Evolutionary conservation across 768 basidiomycete genomes (phyloP).

Genomic region (Suillus brevipes): DNA sequence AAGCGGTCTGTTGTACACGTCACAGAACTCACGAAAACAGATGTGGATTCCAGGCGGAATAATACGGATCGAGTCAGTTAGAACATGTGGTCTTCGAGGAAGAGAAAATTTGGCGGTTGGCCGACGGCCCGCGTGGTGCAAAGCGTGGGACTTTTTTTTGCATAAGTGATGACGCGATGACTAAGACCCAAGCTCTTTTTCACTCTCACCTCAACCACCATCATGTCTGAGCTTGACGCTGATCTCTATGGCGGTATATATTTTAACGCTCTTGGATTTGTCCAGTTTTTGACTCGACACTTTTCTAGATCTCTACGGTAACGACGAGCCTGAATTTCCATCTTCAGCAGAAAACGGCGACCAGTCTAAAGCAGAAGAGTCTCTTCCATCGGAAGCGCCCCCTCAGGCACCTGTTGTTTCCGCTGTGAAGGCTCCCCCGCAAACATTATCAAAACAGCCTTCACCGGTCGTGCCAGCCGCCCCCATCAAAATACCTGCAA

Average conservation of each 20-base stretch:
- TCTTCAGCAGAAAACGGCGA: slow-evolving; percentile 45
- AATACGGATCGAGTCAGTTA: background rate
- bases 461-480: slow-evolving; percentile 12
- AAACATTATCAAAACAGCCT: slow-evolving; percentile 22
- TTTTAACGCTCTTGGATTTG: background rate
- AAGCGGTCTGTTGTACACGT: background rate
- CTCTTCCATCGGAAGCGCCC: slow-evolving; percentile 28
- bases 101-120: background rate
- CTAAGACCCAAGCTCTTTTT: slow-evolving; percentile 27
- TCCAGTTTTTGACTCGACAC: slow-evolving; percentile 1
- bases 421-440: slow-evolving; percentile 18
- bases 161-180: slow-evolving; percentile 18
- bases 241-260: slow-evolving; percentile 83
- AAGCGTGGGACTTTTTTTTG: slow-evolving; percentile 24
- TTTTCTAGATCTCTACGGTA: slow-evolving; percentile 60
- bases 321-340: slow-evolving; percentile 59
- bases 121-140: slow-evolving; percentile 18
- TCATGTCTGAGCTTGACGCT: slow-evolving; percentile 73
- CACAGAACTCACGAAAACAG: background rate
- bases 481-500: slow-evolving; percentile 12
- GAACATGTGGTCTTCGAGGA: background rate
- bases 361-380: slow-evolving; percentile 28
- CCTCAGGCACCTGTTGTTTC: slow-evolving; percentile 23
- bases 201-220: slow-evolving; percentile 38
- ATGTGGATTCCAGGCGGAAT: background rate